Base-by-base conservation (phyloP, 441 rosid species). In the Populus hybrid region DNA sequence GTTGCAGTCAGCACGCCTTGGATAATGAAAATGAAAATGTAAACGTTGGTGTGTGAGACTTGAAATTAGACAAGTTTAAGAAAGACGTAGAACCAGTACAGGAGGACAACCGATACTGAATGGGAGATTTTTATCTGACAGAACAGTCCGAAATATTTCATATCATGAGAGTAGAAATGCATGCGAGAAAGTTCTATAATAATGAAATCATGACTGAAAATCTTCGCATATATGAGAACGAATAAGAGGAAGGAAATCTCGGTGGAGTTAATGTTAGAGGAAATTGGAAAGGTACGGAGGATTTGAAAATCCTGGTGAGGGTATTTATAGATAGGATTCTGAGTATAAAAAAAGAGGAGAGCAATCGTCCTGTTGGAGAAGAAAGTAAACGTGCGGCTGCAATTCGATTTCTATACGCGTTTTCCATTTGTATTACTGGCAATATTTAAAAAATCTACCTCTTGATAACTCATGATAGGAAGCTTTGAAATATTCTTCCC, bases 81-180 rank as follows among this genome's bases (percentile, higher is more conserved):
- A 88, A 92, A 81, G 67, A 80, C 83, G 85, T 92, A 90, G 77
- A 88, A 86, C 91, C 92, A 90, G 50, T 92, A 82, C 18, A 90
- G 82, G 76, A 90, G 79, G 34, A 89, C 81, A 12, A 92, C 85
- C 7, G 93, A 88, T 35, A 91, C 84, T 1, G 96, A 92, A 66
- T 90, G 96, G 67, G 46, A 86, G 26, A 84, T 74, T 28, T 85
- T 80, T 40, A 79, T 65, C 20, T 40, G 83, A 74, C 79, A 84
- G 72, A 71, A 81, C 28, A 75, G 74, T 21, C 81, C 76, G 72
- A 86, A 86, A 59, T 71, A 81, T 78, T 72, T 88, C 93, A 89
- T 91, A 42, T 85, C 84, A 84, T 38, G 40, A 71, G 40, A 71
- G 23, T 32, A 26, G 10, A 1, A n/a, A 7, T 2, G 8, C 42